These are phyloP conservation scores for Debaryomyces tyrocola DNA, from an alignment of 805 yeast species.

Conservation along the genomic window DNA sequence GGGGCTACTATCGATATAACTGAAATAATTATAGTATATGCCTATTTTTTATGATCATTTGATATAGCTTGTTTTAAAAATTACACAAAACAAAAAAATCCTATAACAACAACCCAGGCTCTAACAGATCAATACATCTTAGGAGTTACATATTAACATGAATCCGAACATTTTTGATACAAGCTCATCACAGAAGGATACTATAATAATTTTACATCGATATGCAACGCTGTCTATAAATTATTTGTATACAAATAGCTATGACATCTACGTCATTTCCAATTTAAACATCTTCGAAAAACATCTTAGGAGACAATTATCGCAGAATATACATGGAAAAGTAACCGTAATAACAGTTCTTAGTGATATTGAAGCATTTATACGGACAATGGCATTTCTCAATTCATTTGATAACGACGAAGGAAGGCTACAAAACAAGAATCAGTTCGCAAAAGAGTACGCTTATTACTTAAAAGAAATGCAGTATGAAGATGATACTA, in stretches of 20 bases:
- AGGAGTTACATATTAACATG: background rate
- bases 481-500: constrained; percentile 1
- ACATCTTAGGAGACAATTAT: constrained; percentile 8
- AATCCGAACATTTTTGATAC: constrained; percentile 1
- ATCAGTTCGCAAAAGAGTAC: constrained; percentile 5
- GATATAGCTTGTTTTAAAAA: no score
- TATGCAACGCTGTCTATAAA: constrained; percentile 10
- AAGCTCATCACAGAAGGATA: background rate
- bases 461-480: constrained; percentile 3
- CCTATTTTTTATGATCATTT: no score
- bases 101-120: no score
- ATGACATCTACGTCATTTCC: constrained; percentile 16
- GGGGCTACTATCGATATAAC: background rate
- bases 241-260: constrained; percentile 4
- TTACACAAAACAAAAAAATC: background rate
- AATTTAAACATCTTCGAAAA: constrained; percentile 11
- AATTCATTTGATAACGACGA: constrained; percentile 1
- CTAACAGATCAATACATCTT: no score
- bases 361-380: constrained; percentile 8
- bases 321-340: background rate
- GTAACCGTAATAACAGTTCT: constrained; percentile 10
- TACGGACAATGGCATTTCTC: constrained; percentile 12
- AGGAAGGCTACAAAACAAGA: background rate
- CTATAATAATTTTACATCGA: constrained; percentile 2
- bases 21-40: background rate